phyloP scores from a whole-genome alignment of 768 basidiomycete genomes.

The Coprinopsis strossmayeri region DNA sequence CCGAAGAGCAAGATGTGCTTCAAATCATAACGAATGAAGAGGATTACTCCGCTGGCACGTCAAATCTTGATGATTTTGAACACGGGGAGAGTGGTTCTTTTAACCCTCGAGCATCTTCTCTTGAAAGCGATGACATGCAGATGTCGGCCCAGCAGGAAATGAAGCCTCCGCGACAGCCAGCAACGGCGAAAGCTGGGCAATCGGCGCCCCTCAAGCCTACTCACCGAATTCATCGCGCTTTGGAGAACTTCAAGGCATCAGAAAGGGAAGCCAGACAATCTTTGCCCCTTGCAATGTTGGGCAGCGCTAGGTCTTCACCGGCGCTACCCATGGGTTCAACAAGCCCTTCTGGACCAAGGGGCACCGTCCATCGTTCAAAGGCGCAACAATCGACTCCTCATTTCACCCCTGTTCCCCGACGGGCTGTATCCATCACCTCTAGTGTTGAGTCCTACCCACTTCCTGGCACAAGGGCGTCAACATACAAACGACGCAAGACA shows the following conservation, averaged over 20 bases:
- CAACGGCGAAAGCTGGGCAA: too few species aligned
- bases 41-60: not conserved
- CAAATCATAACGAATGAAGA: constrained; percentile 18
- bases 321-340: too few species aligned
- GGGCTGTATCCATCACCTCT: constrained; percentile 12
- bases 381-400: not conserved
- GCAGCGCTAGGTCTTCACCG: too few species aligned
- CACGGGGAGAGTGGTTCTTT: constrained; percentile 4
- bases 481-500: constrained; percentile 23
- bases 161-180: not conserved
- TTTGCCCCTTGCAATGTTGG: too few species aligned
- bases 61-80: not conserved
- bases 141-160: not conserved
- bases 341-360: too few species aligned
- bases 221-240: too few species aligned
- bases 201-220: not conserved
- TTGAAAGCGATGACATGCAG: constrained; percentile 2
- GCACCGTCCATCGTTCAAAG: too few species aligned
- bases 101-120: not conserved
- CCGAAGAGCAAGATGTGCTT: constrained; percentile 23
- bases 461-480: constrained; percentile 31
- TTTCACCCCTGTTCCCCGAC: not conserved
- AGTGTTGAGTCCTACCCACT: constrained; percentile 28
- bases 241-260: too few species aligned
- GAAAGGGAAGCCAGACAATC: too few species aligned